These are phyloP conservation scores for Cardamine occulta DNA, from an alignment of 345 rosid genomes.

Conservation along the genomic window DNA sequence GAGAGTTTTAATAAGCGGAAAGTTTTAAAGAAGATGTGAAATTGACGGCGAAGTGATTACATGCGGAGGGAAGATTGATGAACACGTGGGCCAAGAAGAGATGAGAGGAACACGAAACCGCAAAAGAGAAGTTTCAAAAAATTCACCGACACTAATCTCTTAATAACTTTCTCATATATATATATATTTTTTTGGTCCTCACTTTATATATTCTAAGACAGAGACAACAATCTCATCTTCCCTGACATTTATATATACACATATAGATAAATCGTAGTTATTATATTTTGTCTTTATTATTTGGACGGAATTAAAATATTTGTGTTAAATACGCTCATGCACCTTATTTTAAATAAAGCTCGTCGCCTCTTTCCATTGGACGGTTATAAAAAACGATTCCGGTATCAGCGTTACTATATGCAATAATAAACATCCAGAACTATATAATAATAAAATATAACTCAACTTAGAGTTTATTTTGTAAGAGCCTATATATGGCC, in stretches of 20 bases:
- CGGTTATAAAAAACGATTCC: not conserved
- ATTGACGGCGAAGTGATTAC: constrained; percentile 49
- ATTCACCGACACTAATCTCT: constrained; percentile 46
- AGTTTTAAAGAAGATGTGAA: constrained; percentile 1
- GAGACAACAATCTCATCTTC: constrained; percentile 48
- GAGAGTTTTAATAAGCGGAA: not conserved
- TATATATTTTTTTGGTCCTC: not conserved
- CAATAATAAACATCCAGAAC: not conserved
- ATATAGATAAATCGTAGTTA: constrained; percentile 17
- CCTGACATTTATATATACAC: constrained; percentile 40
- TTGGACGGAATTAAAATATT: constrained; percentile 41
- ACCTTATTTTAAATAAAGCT: constrained; percentile 34
- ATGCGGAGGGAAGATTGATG: constrained; percentile 41
- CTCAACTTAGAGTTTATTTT: not conserved
- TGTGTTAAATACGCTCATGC: constrained; percentile 39
- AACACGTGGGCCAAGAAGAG: constrained; percentile 49
- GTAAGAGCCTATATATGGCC: not conserved
- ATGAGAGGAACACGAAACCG: constrained; percentile 46
- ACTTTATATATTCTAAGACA: constrained; percentile 43
- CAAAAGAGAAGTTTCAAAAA: constrained; percentile 40
- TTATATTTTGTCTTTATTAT: constrained; percentile 34
- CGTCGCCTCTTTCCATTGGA: constrained; percentile 40
- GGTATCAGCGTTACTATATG: constrained; percentile 7
- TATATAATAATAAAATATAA: not conserved
- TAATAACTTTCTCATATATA: constrained; percentile 25